These are phyloP conservation scores for Brassica hybrid DNA, from an alignment of 441 rosid genomes.

Conservation along the genomic window DNA sequence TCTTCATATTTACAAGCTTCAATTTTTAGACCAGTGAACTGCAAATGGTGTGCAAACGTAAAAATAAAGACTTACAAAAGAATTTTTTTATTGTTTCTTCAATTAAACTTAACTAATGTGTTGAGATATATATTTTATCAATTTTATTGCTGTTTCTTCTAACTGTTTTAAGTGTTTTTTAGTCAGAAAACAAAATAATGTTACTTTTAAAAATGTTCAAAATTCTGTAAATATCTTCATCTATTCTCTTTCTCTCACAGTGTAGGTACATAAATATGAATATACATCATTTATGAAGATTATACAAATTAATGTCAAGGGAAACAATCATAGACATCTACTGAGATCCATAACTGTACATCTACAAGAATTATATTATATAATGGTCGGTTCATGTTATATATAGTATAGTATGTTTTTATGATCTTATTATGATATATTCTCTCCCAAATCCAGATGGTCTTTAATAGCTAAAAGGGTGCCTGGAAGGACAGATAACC, in stretches of 20 bases:
- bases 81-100: background rate
- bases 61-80: background rate
- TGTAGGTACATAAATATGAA: background rate
- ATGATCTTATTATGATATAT: background rate
- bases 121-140: background rate
- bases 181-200: background rate
- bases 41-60: background rate
- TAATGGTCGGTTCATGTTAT: background rate
- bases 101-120: background rate
- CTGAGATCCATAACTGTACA: background rate
- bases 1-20: background rate
- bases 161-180: background rate
- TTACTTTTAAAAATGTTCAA: background rate
- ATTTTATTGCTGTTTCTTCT: background rate
- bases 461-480: constrained; percentile 37
- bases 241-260: background rate
- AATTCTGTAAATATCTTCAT: background rate
- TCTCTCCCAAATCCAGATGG: constrained; percentile 25
- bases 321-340: background rate
- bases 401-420: background rate
- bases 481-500: constrained; percentile 40
- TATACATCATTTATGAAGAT: background rate
- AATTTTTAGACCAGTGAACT: background rate
- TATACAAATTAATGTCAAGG: background rate
- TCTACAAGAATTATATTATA: background rate